These are phyloP conservation scores for Nicotiana attenuata DNA, from an alignment of 257 asterid species.

Conservation along the genomic window DNA sequence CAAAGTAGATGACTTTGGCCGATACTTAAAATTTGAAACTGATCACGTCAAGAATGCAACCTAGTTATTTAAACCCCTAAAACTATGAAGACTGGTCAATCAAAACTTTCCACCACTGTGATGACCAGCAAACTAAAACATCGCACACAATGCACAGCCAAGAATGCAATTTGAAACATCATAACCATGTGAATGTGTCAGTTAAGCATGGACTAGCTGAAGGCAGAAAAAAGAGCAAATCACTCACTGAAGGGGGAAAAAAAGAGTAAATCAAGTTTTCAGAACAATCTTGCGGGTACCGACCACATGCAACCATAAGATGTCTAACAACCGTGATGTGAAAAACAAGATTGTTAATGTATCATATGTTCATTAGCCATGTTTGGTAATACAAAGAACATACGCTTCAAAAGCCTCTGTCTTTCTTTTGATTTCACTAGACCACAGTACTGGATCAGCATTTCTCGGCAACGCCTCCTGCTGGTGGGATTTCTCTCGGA, in stretches of 20 bases:
- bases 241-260: neutral
- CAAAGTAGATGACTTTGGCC: too few relatives aligned
- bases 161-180: neutral
- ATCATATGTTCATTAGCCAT: constrained; percentile 9
- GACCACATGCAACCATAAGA: neutral
- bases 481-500: constrained; percentile 59
- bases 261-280: neutral
- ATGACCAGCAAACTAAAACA: neutral
- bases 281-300: neutral
- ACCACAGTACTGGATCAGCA: constrained; percentile 76
- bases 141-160: neutral
- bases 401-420: constrained; percentile 69
- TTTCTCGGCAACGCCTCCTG: constrained; percentile 76
- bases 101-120: neutral
- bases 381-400: constrained; percentile 24
- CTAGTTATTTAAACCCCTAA: neutral
- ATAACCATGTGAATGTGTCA: neutral
- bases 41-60: neutral
- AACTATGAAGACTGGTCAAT: neutral
- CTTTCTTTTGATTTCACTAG: constrained; percentile 61
- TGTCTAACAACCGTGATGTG: neutral
- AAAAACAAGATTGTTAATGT: constrained; percentile 5
- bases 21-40: neutral
- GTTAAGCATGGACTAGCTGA: neutral
- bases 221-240: neutral